Evolutionary conservation across 1,284 basidiomycete genomes (phyloP), one percentile per base, ranked within the genome.

Genomic region (Amylostereum areolatum): DNA sequence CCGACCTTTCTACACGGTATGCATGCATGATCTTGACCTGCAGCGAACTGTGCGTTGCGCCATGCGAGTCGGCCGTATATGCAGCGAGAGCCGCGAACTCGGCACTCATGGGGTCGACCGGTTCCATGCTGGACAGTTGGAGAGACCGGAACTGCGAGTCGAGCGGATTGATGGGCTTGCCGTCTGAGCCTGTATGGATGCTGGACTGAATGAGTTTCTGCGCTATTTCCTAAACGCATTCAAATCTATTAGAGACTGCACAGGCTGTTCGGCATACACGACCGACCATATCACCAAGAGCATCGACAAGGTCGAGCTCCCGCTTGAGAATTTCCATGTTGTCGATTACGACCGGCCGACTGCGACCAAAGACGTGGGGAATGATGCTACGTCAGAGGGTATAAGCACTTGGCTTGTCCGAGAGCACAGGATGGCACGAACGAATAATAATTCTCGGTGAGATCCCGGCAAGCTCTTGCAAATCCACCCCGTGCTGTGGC

Each of bases 291-390:
- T 83, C 80, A 34, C 78, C 80, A 24, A 85, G 73, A 5, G 80
- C 78, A 54, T 84, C 81, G 18, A 85, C 78, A 12, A 84, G 73
- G 25, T 83, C 80, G 25, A 85, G 71, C 69, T 85, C 81, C 70
- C 77, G 71, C 58, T 81, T 79, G 49, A 84, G 63, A 24, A 64
- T 48, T 0, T 46, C 52, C 49, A 68, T 54, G 36, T 57, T 62
- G 55, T 66, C 64, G 57, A 83, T 82, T 35, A 73, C 60, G 8
- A 61, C 66, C 0, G 80, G 80, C 28, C 75, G 64, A 36, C 62
- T 67, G 36, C 79, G 67, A 12, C 81, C 81, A 56, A 83, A 84
- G 30, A 69, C 74, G 59, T 83, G 81, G 0, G 81, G 81, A 46
- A 84, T 83, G 52, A 83, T 74, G 0, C 80, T 81, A 56, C 24